Evolutionary conservation across 306 rosid species (phyloP), one percentile per base, ranked within the genome.

Genomic region (Inga oerstediana): DNA sequence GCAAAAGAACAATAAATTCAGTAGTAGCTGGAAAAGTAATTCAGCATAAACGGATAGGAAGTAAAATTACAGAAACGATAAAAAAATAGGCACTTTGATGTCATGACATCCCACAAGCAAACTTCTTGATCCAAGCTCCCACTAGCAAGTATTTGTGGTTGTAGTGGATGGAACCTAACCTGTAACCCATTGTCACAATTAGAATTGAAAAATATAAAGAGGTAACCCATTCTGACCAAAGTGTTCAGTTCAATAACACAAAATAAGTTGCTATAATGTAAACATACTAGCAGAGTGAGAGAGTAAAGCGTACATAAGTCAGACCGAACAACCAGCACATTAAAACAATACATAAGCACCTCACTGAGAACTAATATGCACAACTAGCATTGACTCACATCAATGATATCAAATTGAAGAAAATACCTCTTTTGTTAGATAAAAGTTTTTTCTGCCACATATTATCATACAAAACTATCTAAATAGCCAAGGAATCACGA

Each of bases 111-210:
- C 88, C 90, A 88, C 82, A 88, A 80, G 59, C 88, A 79, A 80
- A 88, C 90, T 83, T 88, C 88, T 77, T 83, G 83, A 83, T 88
- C 90, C 85, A 88, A 80, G 85, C 90, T 88, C 72, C 90, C 90
- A 51, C 90, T 88, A 24, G 88, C 90, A 58, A 88, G 83, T 88
- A 88, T 73, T 35, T 83, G 79, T 10, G 52, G 81, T 12, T 85
- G 85, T 75, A 88, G 77, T 32, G 90, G 90, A 62, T 88, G 90
- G 87, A 88, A 88, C 87, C 88, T 88, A 77, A 88, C 90, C 90
- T 88, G 87, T 72, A 88, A 68, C 52, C 78, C 66, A 83, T 82
- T 62, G 80, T 80, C 74, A 79, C 61, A 48, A 74, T 22, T 73
- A 77, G 48, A 52, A 68, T 34, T 68, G 69, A 44, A 64, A 66